A percentile compares a stretch with the other conserved stretches of the same genome.
These are phyloP conservation scores for Fragaria vesca DNA, from an alignment of 306 rosid genomes.

Conservation along the genomic window DNA sequence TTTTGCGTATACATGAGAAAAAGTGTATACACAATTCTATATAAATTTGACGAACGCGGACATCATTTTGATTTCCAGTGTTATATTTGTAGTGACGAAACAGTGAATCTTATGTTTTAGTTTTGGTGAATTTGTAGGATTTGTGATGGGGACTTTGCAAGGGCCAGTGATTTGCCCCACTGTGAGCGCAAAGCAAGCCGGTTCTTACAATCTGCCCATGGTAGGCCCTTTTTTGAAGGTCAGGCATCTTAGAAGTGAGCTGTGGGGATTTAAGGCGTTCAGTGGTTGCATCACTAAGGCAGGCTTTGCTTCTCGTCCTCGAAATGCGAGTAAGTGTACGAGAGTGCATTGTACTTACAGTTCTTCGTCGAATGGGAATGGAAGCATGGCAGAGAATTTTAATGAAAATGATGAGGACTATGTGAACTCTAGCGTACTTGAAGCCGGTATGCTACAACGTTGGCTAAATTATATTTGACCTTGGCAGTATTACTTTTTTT, in stretches of 20 bases:
- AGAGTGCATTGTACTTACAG: slow-evolving; percentile 61
- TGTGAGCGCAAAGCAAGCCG: slow-evolving; percentile 57
- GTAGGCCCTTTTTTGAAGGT: slow-evolving; percentile 45
- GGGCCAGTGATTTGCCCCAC: slow-evolving; percentile 86
- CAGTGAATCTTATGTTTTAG: background rate
- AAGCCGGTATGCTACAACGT: slow-evolving; percentile 74
- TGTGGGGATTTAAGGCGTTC: slow-evolving; percentile 55
- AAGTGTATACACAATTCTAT: background rate
- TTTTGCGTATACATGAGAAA: too few relatives aligned
- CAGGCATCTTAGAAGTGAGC: slow-evolving; percentile 56
- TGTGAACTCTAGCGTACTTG: slow-evolving; percentile 77
- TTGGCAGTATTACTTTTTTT: background rate
- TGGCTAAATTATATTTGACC: background rate
- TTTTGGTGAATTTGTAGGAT: slow-evolving; percentile 41
- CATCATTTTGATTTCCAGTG: background rate
- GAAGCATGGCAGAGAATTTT: slow-evolving; percentile 82
- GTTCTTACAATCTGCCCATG: slow-evolving; percentile 52
- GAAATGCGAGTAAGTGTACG: slow-evolving; percentile 40
- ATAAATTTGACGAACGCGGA: background rate
- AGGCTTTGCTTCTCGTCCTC: slow-evolving; percentile 35
- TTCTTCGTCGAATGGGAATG: slow-evolving; percentile 73
- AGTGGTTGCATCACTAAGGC: slow-evolving; percentile 39
- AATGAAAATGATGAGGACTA: slow-evolving; percentile 86
- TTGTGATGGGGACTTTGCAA: slow-evolving; percentile 67
- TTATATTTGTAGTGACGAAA: background rate